Base-by-base conservation (phyloP, 805 yeast genomes). In the Candida vaughaniae region DNA sequence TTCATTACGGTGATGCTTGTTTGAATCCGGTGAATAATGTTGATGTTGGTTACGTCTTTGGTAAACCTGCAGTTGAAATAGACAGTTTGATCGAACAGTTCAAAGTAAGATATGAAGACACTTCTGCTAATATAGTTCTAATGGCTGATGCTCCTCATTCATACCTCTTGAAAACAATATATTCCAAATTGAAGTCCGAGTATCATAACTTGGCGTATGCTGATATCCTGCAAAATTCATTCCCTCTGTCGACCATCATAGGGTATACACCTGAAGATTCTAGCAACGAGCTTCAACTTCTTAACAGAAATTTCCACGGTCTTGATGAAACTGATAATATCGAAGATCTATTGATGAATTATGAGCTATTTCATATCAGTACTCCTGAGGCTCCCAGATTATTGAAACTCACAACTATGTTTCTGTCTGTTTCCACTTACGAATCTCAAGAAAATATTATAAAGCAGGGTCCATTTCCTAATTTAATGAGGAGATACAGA, bases 1-100 rank as follows among this genome's bases (percentile, higher is more conserved):
- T 90, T 2, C 99, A 93, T 60, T 87, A 90, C 60, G 99, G 99
- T 2, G 95, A 88, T 55, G 91, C 98, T 0, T 93, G 99, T 59
- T 61, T 93, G 53, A 89, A 84, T 48, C 84, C 89, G 0, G 80
- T 87, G 5, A 79, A 77, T 30, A 77, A 77, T 29, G 55, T 87
- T n/a, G 80, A 85, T 0, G 86, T 89, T 0, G 78, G 82, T 0
- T 91, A 87, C 53, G 82, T 87, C 0, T 80, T 90, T 57, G 95
- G 96, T 1, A 72, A 66, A 41, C 86, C 90, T 2, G 58, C 57
- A 7, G 44, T 85, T 16, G 76, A 85, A 39, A 10, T 68, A 2
- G 67, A 61, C 0, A 26, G 33, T 0, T 48, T 80, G 0, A 49
- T 68, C 0, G 49, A 47, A 0, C 53, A 60, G 17, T 77, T 89